Evolutionary conservation across 192 early-diverging fungal species (phyloP), one percentile per base, ranked within the genome.

Genomic region (Paraglomus brasilianum): DNA sequence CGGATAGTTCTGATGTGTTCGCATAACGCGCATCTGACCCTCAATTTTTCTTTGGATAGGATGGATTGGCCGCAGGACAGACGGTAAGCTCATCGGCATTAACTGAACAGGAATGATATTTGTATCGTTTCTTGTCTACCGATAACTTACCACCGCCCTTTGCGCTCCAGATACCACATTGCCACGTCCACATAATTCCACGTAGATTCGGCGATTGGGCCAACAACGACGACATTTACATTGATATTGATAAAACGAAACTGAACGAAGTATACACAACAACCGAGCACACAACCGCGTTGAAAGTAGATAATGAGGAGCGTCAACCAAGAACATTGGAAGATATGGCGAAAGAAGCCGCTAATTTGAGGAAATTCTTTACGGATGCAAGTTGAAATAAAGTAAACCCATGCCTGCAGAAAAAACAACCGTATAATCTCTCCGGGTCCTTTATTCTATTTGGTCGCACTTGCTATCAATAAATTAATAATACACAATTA

Each of bases 101-200:
- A n/a, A n/a, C n/a, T n/a, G n/a, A n/a, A n/a, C n/a, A n/a, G n/a
- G n/a, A n/a, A n/a, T n/a, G n/a, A n/a, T n/a, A n/a, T n/a, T n/a
- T n/a, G n/a, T n/a, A n/a, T n/a, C n/a, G n/a, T n/a, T n/a, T n/a
- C n/a, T n/a, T n/a, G n/a, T n/a, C n/a, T n/a, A n/a, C n/a, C n/a
- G n/a, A n/a, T n/a, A n/a, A n/a, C n/a, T n/a, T n/a, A n/a, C n/a
- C n/a, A n/a, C n/a, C n/a, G n/a, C n/a, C n/a, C n/a, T n/a, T n/a
- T n/a, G n/a, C n/a, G n/a, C n/a, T n/a, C 75, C 83, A 94, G 19
- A 93, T 98, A 5, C 84, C 90, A 9, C 96, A 98, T 77, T 89
- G 91, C 8, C 96, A 98, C 66, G 75, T 96, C 36, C 96, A 98
- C 76, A 69, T 98, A 30, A 93, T 98, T 46, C 95, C 96, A 44